Evolutionary conservation across 345 rosid species (phyloP).

Genomic region (Eutrema japonicum): DNA sequence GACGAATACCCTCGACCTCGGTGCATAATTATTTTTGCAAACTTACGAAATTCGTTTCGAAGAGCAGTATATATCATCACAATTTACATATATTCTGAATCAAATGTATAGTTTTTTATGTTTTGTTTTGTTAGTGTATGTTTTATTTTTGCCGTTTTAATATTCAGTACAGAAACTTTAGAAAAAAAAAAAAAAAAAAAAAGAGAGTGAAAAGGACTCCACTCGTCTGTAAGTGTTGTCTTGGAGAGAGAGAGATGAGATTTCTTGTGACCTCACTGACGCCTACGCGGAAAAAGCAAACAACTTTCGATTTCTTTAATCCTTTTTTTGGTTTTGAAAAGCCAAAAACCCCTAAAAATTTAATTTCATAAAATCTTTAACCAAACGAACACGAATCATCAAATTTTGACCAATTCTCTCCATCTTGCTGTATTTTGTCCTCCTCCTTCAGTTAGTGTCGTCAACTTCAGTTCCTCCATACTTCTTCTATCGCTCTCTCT

Average conservation of each 20-base stretch:
- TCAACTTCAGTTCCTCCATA: constrained; percentile 41
- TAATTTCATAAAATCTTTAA: constrained; percentile 2
- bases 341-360: constrained; percentile 20
- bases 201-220: constrained; percentile 15
- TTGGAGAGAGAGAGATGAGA: constrained; percentile 2
- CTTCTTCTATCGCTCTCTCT: constrained; percentile 23
- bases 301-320: constrained; percentile 34
- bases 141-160: neutral
- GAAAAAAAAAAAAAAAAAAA: neutral
- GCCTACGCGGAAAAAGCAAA: constrained; percentile 45
- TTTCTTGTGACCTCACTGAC: constrained; percentile 37
- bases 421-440: constrained; percentile 12
- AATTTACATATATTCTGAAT: neutral
- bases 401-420: constrained; percentile 38
- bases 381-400: constrained; percentile 44
- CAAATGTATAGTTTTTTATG: neutral
- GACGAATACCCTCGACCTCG: neutral
- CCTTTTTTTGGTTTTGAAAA: neutral
- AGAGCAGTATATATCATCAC: neutral
- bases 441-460: constrained; percentile 39
- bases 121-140: neutral
- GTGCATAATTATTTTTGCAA: too few relatives aligned
- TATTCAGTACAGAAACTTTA: neutral
- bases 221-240: constrained; percentile 19
- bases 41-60: neutral